Evolutionary conservation across 192 early-diverging fungal genomes (phyloP), one percentile per base, ranked within the genome.

Genomic region (Martensiomyces pterosporus): DNA sequence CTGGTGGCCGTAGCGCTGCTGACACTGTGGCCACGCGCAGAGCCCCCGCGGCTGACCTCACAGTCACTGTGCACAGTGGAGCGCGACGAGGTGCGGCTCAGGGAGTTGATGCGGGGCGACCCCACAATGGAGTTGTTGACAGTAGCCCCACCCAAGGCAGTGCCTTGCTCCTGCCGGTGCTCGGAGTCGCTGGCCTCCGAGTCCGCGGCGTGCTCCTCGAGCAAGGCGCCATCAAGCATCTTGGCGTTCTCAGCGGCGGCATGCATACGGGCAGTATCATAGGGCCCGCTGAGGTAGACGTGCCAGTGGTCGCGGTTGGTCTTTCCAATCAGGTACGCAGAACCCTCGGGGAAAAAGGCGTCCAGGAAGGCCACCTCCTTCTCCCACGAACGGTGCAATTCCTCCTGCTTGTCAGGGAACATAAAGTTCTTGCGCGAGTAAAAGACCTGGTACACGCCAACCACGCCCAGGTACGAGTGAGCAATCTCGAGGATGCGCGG

Each of bases 231-330:
- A 32, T 32, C 29, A 12, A 32, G 17, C 21, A 13, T 16, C 6
- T 14, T 10, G 12, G 49, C 12, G 19, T 14, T n/a, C 1, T 29
- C 21, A 14, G 24, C 16, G 18, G 39, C 8, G 1, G 22, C 12
- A 2, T 2, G n/a, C 12, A 17, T 21, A 24, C 17, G n/a, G 14
- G 25, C 48, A 3, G 15, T 17, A 18, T 67, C 61, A 51, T 77
- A 61, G 39, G 91, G 91, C 16, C 85, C 80, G 23, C 86, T 87
- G 48, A 90, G 69, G 73, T 95, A 98, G 32, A 95, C 75, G 60
- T 91, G 89, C 96, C 96, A 98, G 74, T 98, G 91, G 38, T 98
- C 93, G 14, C 84, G 84, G 68, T 94, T 97, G 48, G 89, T 83
- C 52, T 89, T 91, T 23, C 96, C 96, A 42, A 98, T 82, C 41